Evolutionary conservation across 2,329 filamentous ascomycete genomes (phyloP).

Genomic region (Chaetomiaceae sp.): DNA sequence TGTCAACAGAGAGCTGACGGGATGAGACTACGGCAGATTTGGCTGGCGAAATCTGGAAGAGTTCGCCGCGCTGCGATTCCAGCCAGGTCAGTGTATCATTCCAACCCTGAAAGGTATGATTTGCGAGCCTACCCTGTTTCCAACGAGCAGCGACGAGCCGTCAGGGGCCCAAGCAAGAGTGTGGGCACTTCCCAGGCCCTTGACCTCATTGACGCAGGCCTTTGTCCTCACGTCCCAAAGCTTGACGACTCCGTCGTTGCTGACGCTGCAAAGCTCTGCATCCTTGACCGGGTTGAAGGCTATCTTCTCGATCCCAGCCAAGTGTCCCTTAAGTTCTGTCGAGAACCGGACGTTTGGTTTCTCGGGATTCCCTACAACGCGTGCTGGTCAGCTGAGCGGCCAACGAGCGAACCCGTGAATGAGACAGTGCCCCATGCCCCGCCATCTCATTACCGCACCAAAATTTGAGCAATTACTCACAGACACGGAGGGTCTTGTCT

Average conservation of each 20-base stretch:
- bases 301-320: conserved; percentile 65
- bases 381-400: conserved; percentile 3
- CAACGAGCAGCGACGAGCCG: conserved; percentile 65
- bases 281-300: conserved; percentile 75
- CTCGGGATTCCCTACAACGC: conserved; percentile 63
- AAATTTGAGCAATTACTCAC: no score
- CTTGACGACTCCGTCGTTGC: conserved; percentile 67
- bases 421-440: no score
- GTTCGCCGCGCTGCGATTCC: conserved; percentile 50
- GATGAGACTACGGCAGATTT: conserved; percentile 52
- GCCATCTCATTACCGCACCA: no score
- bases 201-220: conserved; percentile 64
- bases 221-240: conserved; percentile 79
- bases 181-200: conserved; percentile 61
- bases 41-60: conserved; percentile 60
- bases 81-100: background rate
- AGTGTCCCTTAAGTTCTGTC: conserved; percentile 68
- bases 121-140: conserved; percentile 57
- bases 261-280: conserved; percentile 70
- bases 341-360: conserved; percentile 68
- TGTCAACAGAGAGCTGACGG: conserved; percentile 59
- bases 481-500: conserved; percentile 68
- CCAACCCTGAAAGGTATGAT: no score
- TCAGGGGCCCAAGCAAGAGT: conserved; percentile 71
- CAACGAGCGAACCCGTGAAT: background rate